phyloP scores from a whole-genome alignment of 345 rosid species.

The Pseudoturritis turrita region DNA sequence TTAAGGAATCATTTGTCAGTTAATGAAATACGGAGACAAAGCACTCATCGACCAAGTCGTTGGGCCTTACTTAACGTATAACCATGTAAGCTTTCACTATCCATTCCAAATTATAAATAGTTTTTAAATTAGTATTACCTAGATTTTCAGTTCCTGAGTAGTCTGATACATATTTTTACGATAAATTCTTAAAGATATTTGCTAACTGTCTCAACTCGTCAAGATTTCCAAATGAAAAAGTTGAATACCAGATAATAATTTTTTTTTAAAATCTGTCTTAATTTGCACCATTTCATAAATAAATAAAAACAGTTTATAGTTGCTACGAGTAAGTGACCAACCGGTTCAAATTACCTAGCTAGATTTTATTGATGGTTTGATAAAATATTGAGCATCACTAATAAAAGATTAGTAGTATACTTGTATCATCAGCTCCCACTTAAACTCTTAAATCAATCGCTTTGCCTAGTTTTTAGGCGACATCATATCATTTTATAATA shows the following conservation, averaged over 20 bases:
- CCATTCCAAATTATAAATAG: background rate
- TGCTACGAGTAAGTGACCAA: constrained; percentile 5
- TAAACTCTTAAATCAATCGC: constrained; percentile 20
- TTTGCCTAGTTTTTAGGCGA: constrained; percentile 38
- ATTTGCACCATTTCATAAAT: background rate
- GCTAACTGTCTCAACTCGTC: background rate
- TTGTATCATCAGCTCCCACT: constrained; percentile 20
- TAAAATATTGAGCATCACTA: background rate
- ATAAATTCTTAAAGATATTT: background rate
- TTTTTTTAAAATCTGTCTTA: too few relatives aligned
- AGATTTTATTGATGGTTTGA: background rate
- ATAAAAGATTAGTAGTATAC: background rate
- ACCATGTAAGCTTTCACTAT: background rate
- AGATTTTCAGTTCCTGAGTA: background rate
- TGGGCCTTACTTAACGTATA: constrained; percentile 2
- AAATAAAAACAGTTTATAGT: background rate
- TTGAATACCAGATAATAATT: background rate
- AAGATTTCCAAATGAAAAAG: background rate
- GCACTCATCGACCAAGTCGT: constrained; percentile 13
- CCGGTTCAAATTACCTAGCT: background rate
- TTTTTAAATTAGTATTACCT: background rate
- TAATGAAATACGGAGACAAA: constrained; percentile 19
- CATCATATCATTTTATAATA: constrained; percentile 31
- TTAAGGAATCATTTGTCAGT: constrained; percentile 31
- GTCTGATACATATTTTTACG: background rate